Conservation (phyloP, 2,329 filamentous ascomycete genomes). For the Fusarium sp. region DNA sequence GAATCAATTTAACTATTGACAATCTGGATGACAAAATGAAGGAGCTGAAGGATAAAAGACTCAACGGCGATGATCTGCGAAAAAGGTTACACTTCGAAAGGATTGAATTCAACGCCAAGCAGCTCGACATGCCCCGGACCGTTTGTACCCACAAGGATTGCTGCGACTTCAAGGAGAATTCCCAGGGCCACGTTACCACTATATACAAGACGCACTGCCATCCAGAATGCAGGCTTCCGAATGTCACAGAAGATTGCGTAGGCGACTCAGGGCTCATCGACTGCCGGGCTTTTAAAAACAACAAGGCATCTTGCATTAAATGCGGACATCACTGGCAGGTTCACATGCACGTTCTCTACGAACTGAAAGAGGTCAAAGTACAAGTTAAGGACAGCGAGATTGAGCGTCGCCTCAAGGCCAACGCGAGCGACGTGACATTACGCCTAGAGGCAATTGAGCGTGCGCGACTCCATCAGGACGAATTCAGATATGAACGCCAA, state of each 20-base stretch:
- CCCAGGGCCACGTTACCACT: neutral
- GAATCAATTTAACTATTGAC: constrained; percentile 20
- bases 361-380: constrained; percentile 5
- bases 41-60: constrained; percentile 9
- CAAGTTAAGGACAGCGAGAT: constrained; percentile 21
- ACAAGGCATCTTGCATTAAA: neutral
- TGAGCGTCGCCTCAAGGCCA: constrained; percentile 1
- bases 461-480: neutral
- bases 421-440: constrained; percentile 11
- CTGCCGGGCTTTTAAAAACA: constrained; percentile 8
- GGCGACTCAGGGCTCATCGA: constrained; percentile 8
- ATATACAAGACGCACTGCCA: constrained; percentile 41
- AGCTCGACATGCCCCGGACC: constrained; percentile 23
- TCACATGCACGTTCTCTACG: constrained; percentile 32
- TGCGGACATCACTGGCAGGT: constrained; percentile 28
- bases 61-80: constrained; percentile 1
- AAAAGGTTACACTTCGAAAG: constrained; percentile 16
- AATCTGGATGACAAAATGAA: neutral
- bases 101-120: neutral
- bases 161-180: constrained; percentile 22
- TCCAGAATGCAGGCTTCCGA: constrained; percentile 12
- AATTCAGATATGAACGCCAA: constrained; percentile 15
- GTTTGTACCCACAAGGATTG: constrained; percentile 28
- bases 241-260: constrained; percentile 8
- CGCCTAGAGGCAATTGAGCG: constrained; percentile 10